Evolutionary conservation across 108 stramenopile species (phyloP).

Genomic region (Pseudonitzschia delicatissima): DNA sequence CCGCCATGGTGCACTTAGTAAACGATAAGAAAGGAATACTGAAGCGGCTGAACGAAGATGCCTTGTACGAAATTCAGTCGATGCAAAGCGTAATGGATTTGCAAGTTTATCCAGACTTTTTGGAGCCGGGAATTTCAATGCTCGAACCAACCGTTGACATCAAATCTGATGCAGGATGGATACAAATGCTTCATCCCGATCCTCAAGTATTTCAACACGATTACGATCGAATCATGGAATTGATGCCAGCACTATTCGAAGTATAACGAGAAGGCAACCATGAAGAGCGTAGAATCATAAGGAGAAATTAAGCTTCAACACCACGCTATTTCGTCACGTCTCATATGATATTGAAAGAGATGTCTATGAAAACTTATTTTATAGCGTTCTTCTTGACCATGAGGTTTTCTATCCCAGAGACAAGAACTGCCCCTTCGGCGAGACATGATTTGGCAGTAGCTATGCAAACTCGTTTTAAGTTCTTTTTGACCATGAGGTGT

Average conservation of each 20-base stretch:
- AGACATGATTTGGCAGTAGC: too few species aligned
- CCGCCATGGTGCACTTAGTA: slow-evolving; percentile 79
- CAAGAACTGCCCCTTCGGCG: too few species aligned
- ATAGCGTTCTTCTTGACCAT: too few species aligned
- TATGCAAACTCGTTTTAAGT: too few species aligned
- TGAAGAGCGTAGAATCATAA: too few species aligned
- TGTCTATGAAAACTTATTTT: too few species aligned
- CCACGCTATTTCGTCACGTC: too few species aligned
- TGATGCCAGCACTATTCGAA: slow-evolving; percentile 72
- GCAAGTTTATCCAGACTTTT: slow-evolving; percentile 67
- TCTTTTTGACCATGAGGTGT: too few species aligned
- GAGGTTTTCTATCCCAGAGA: too few species aligned
- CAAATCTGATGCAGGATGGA: slow-evolving; percentile 80
- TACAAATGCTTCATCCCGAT: slow-evolving; percentile 76
- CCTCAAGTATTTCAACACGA: slow-evolving; percentile 52
- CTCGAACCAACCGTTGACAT: slow-evolving; percentile 72
- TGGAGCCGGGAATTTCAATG: slow-evolving; percentile 40
- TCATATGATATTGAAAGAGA: too few species aligned
- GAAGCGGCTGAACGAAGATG: slow-evolving; percentile 37
- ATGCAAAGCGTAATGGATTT: slow-evolving; percentile 69
- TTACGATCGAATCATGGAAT: slow-evolving; percentile 69
- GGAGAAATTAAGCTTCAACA: too few species aligned
- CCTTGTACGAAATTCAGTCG: slow-evolving; percentile 60
- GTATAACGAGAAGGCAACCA: slow-evolving; percentile 17
- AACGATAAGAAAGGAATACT: slow-evolving; percentile 56